Evolutionary conservation across 2,329 filamentous ascomycete species (phyloP).

Genomic region (Aspergillus oerlinghausenensis): DNA sequence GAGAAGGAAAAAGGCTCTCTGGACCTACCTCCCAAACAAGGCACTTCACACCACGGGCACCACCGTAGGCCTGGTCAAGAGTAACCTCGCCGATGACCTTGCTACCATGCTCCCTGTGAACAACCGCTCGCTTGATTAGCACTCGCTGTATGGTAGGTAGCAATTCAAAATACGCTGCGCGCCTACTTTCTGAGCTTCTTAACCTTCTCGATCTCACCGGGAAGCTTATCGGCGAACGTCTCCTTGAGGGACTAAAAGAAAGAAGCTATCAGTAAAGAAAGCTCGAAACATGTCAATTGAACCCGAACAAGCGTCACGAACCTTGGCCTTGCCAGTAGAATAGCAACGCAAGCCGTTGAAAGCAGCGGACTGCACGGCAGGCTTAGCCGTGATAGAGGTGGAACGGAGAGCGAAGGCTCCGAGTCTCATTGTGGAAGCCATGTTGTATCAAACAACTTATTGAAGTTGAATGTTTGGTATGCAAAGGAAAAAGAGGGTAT

Average conservation of each 20-base stretch:
- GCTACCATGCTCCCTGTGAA: slow-evolving; percentile 77
- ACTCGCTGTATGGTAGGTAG: slow-evolving; percentile 1
- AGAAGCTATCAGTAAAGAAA: slow-evolving; percentile 21
- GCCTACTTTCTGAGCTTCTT: slow-evolving; percentile 95
- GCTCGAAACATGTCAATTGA: slow-evolving; percentile 6
- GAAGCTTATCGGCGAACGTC: slow-evolving; percentile 92
- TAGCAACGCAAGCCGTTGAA: slow-evolving; percentile 87
- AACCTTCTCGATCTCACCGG: slow-evolving; percentile 97
- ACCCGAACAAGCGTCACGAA: slow-evolving; percentile 39
- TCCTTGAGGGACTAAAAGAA: slow-evolving; percentile 81
- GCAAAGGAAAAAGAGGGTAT: slow-evolving; percentile 31
- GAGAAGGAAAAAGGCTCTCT: background rate
- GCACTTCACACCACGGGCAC: slow-evolving; percentile 97
- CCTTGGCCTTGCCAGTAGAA: slow-evolving; percentile 81
- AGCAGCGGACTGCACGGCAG: slow-evolving; percentile 64
- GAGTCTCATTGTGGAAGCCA: slow-evolving; percentile 80
- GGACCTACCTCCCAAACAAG: slow-evolving; percentile 82
- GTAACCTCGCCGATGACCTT: slow-evolving; percentile 97
- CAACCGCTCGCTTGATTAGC: slow-evolving; percentile 16
- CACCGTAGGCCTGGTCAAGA: slow-evolving; percentile 98
- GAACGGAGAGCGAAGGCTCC: slow-evolving; percentile 77
- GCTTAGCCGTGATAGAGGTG: slow-evolving; percentile 62
- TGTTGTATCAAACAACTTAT: slow-evolving; percentile 48
- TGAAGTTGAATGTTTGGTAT: slow-evolving; percentile 30
- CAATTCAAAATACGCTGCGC: background rate